Conservation (phyloP, 768 basidiomycete genomes). For the Vararia minispora region DNA sequence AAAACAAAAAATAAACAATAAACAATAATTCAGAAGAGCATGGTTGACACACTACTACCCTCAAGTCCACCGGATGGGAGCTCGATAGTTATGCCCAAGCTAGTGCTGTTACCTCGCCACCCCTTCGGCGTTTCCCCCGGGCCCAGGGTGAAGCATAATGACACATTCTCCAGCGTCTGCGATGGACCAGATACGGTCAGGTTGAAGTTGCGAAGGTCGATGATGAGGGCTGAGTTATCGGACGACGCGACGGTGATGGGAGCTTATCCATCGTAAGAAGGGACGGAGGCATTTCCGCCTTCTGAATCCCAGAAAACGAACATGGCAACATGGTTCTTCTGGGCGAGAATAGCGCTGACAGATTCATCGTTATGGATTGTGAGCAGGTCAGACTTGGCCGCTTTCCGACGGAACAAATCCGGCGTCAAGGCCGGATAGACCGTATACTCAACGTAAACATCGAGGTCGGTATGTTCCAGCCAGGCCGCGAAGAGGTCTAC, state of each 20-base stretch:
- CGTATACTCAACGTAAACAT: constrained; percentile 31
- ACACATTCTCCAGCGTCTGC: constrained; percentile 30
- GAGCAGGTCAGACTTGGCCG: constrained; percentile 17
- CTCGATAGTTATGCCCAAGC: constrained; percentile 26
- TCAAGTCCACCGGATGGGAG: constrained; percentile 34
- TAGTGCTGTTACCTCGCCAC: constrained; percentile 12
- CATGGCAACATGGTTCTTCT: constrained; percentile 28
- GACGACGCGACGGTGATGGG: constrained; percentile 25
- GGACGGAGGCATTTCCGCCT: constrained; percentile 32
- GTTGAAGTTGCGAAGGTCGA: constrained; percentile 27
- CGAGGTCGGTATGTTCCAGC: constrained; percentile 29
- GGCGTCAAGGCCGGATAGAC: constrained; percentile 38
- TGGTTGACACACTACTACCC: constrained; percentile 32
- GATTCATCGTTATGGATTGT: constrained; percentile 31
- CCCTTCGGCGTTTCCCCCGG: constrained; percentile 11
- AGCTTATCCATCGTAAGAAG: constrained; percentile 15
- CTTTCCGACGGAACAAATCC: constrained; percentile 28
- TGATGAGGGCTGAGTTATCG: constrained; percentile 34
- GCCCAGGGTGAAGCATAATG: constrained; percentile 25
- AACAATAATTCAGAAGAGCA: constrained; percentile 10
- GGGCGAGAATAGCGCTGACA: constrained; percentile 40
- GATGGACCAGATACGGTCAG: constrained; percentile 55
- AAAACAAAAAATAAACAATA: too few relatives aligned
- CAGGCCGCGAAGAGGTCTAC: constrained; percentile 55
- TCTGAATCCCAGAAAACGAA: constrained; percentile 40